Evolutionary conservation across 805 yeast genomes (phyloP), one percentile per base, ranked within the genome.

Genomic region (Wickerhamomyces bisporus): DNA sequence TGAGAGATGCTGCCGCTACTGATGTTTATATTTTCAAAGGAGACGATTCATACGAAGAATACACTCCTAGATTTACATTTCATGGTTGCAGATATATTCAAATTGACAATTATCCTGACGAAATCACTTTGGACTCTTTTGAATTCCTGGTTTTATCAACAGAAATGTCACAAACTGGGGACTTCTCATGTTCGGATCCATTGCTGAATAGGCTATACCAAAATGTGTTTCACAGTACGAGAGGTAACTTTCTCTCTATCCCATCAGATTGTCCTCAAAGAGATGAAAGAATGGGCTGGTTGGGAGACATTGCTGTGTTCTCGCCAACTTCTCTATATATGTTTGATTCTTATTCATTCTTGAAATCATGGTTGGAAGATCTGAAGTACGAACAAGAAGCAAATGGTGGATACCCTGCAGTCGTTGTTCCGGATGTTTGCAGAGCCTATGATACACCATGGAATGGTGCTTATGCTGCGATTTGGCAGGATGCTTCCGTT

Each of bases 261-360:
- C 50, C 48, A 11, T 6, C 42, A 1, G 50, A 47, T 30, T 47
- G 50, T 35, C 50, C 50, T 26, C 50, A 47, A 26, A 44, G 50
- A 40, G 50, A 47, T 26, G 50, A 47, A 27, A 42, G 50, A 34
- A 44, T 47, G 48, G 50, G 50, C 8, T 47, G 50, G 50, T 32
- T 44, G 5, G 50, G 50, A 38, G 50, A 47, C 24, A 44, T 47
- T 32, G 50, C 50, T 5, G 40, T 35, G 2, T 47, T 44, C 36
- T 44, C 48, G 1, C 50, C 50, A 34, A 47, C 50, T 15, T 42
- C 41, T 13, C 26, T 44, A 13, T 44, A 40, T 31, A 14, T 47
- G 36, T 47, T 47, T 33, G 50, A 47, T 35, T 44, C 42, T 13
- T 44, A 47, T 36, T 36, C 44, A 24, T 47, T 47, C 34, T 32